Conservation (phyloP, 2,329 filamentous ascomycete species). For the Trichoderma endophyticum region DNA sequence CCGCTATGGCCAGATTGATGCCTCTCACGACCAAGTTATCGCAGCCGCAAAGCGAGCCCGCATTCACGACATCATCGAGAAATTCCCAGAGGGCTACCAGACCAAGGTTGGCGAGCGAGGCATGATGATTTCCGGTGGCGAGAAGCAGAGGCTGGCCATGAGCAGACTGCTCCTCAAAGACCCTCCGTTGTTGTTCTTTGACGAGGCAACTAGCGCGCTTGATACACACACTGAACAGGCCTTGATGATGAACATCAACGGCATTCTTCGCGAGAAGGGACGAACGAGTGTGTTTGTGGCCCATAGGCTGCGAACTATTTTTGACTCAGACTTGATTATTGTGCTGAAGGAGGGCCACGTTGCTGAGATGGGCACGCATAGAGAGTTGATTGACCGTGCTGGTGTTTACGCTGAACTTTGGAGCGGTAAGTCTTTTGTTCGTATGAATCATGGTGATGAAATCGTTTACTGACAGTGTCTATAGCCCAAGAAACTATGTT, state of each 20-base stretch:
- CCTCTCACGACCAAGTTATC: constrained; percentile 67
- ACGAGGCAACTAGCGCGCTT: constrained; percentile 88
- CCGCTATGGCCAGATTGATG: constrained; percentile 80
- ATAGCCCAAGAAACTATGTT: constrained; percentile 62
- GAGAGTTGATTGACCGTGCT: constrained; percentile 71
- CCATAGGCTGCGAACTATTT: constrained; percentile 88
- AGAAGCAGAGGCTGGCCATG: constrained; percentile 88
- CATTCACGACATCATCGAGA: constrained; percentile 76
- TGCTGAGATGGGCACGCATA: constrained; percentile 86
- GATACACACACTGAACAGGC: constrained; percentile 93
- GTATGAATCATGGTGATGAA: background rate
- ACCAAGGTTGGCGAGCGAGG: constrained; percentile 92
- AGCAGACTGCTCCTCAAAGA: constrained; percentile 83
- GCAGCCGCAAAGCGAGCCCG: constrained; percentile 78
- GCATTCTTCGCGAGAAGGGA: constrained; percentile 80
- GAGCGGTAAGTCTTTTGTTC: constrained; percentile 59
- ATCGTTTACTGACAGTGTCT: background rate
- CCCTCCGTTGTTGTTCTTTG: constrained; percentile 86
- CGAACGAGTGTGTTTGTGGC: constrained; percentile 94
- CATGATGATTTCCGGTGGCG: constrained; percentile 94
- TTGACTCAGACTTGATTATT: constrained; percentile 88
- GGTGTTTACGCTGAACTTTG: constrained; percentile 87
- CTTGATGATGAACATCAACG: constrained; percentile 87
- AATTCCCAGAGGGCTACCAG: constrained; percentile 82
- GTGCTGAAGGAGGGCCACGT: constrained; percentile 81